phyloP scores from a whole-genome alignment of 2,329 filamentous ascomycete genomes.

The Ophiostoma himal-ulmi region DNA sequence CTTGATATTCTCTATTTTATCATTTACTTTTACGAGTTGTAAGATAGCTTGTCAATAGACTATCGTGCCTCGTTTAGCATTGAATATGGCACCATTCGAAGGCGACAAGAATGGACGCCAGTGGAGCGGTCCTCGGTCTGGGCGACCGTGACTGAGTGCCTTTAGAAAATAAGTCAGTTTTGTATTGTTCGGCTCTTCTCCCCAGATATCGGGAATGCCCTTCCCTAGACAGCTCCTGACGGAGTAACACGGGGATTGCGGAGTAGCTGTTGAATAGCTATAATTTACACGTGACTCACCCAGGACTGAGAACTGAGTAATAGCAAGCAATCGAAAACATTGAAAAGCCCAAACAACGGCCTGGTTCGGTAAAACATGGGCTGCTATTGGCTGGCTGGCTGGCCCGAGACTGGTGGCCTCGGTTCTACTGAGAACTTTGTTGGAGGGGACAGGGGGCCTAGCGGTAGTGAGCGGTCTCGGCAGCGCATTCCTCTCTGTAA shows the following conservation, averaged over 20 bases:
- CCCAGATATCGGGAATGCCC: not conserved
- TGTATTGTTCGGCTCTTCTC: not conserved
- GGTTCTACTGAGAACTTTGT: not conserved
- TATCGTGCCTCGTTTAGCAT: not conserved
- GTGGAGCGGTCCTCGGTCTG: no score
- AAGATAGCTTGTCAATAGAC: not conserved
- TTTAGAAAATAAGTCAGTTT: no score
- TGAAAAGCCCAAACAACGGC: not conserved
- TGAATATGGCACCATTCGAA: not conserved
- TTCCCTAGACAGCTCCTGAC: not conserved
- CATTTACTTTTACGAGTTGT: not conserved
- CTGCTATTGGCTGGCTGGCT: conserved; percentile 22
- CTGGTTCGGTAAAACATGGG: conserved; percentile 24
- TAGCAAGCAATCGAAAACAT: not conserved
- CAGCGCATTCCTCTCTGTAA: not conserved
- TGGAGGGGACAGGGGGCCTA: not conserved
- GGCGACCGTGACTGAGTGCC: no score
- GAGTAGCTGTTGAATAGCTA: not conserved
- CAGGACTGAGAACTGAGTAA: no score
- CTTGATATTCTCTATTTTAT: not conserved
- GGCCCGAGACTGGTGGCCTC: conserved; percentile 8
- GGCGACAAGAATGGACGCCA: no score
- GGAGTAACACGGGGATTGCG: not conserved
- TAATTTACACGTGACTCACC: conserved; percentile 13
- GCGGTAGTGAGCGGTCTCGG: conserved; percentile 1